These are phyloP conservation scores for Quercus engelmannii DNA, from an alignment of 306 rosid genomes.

Conservation along the genomic window DNA sequence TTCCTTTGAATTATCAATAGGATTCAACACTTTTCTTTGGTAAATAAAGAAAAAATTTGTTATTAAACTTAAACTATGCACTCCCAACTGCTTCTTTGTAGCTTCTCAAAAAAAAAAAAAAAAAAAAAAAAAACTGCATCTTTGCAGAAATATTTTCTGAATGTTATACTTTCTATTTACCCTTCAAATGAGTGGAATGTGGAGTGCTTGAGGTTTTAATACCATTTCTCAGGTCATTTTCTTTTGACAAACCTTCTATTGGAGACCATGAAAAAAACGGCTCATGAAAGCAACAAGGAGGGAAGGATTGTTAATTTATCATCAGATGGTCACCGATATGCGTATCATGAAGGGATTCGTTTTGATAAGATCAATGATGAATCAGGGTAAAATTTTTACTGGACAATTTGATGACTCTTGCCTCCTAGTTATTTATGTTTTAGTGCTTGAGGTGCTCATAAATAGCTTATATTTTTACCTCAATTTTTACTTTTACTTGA, in stretches of 20 bases:
- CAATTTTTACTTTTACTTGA: not conserved
- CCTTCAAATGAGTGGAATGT: not conserved
- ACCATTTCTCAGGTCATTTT: conserved; percentile 65
- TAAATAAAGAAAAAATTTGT: not conserved
- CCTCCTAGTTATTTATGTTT: not conserved
- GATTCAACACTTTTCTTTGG: not conserved
- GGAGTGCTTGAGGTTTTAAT: not conserved
- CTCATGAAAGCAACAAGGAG: conserved; percentile 48
- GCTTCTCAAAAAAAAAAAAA: too few species aligned
- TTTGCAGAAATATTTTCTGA: not conserved
- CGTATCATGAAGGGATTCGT: conserved; percentile 53
- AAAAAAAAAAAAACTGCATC: not conserved
- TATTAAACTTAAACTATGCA: too few species aligned
- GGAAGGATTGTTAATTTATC: conserved; percentile 74
- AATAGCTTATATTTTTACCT: not conserved
- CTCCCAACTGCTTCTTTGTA: not conserved
- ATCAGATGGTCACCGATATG: conserved; percentile 56
- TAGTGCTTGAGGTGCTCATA: not conserved
- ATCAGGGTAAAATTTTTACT: conserved; percentile 51
- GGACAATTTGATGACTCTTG: conserved; percentile 6
- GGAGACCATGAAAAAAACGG: conserved; percentile 76
- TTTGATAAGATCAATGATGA: conserved; percentile 66
- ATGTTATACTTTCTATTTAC: not conserved
- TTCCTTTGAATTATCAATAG: not conserved
- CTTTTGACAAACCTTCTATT: conserved; percentile 74